Evolutionary conservation across 805 yeast genomes (phyloP).

Genomic region (Pichia cephalocereana): DNA sequence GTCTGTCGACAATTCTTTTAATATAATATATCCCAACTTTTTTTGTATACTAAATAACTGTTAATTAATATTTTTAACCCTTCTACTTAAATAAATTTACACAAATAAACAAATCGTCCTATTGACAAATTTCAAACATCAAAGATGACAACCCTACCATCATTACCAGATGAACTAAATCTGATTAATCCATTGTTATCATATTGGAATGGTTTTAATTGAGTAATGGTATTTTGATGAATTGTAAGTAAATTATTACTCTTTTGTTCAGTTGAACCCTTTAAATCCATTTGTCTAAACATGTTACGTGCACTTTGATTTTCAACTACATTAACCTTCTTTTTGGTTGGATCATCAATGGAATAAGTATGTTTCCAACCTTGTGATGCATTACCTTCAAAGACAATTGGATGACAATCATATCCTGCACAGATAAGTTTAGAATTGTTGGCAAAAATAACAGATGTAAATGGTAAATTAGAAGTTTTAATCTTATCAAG

Average conservation of each 20-base stretch:
- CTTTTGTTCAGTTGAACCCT: slow-evolving; percentile 57
- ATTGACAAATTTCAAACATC: slow-evolving; percentile 27
- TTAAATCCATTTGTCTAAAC: slow-evolving; percentile 92
- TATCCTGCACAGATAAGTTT: slow-evolving; percentile 84
- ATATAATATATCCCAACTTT: not conserved
- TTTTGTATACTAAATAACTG: not conserved
- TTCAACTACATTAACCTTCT: slow-evolving; percentile 42
- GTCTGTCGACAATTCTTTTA: no score
- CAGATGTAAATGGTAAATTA: slow-evolving; percentile 70
- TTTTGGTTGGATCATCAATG: slow-evolving; percentile 48
- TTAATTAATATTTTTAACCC: not conserved
- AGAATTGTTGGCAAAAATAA: slow-evolving; percentile 58
- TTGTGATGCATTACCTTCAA: slow-evolving; percentile 50
- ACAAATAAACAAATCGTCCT: not conserved
- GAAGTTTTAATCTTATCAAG: slow-evolving; percentile 52
- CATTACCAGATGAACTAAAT: slow-evolving; percentile 74
- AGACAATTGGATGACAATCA: slow-evolving; percentile 83
- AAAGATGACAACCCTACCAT: slow-evolving; percentile 85
- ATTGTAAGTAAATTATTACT: slow-evolving; percentile 55
- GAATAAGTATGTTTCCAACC: slow-evolving; percentile 55
- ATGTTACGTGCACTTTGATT: slow-evolving; percentile 80
- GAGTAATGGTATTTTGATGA: slow-evolving; percentile 85
- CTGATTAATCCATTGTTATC: slow-evolving; percentile 39
- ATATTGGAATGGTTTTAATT: slow-evolving; percentile 44
- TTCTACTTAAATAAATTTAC: not conserved